Conservation (phyloP, 495 filamentous ascomycete genomes). For the Penicillium chermesinum region DNA sequence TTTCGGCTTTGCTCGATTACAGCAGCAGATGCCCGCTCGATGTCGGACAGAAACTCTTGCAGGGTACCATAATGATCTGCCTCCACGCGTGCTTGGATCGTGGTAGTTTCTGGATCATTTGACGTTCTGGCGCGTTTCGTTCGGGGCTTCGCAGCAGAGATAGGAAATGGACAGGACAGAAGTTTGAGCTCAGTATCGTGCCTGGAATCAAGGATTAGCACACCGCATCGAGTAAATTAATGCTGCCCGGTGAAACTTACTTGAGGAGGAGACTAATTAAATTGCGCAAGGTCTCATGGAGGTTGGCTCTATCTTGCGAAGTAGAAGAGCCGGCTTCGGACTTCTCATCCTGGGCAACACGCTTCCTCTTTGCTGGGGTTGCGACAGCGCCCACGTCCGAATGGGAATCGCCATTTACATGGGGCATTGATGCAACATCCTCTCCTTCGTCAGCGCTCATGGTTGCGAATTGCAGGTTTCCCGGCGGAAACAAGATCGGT, state of each 20-base stretch:
- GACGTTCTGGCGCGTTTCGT: slow-evolving; percentile 48
- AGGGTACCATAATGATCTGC: slow-evolving; percentile 40
- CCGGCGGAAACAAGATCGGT: slow-evolving; percentile 22
- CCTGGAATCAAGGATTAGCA: slow-evolving; percentile 26
- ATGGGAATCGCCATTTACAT: slow-evolving; percentile 37
- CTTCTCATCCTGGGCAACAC: slow-evolving; percentile 40
- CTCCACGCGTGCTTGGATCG: slow-evolving; percentile 37
- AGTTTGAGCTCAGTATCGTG: slow-evolving; percentile 41
- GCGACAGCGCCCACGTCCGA: slow-evolving; percentile 31
- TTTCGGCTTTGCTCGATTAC: slow-evolving; percentile 41
- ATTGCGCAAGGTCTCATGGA: slow-evolving; percentile 39
- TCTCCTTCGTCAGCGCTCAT: slow-evolving; percentile 45
- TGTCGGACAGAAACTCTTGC: slow-evolving; percentile 46
- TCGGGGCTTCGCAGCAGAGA: slow-evolving; percentile 39
- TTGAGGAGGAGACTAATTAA: slow-evolving; percentile 37
- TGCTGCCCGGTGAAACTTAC: slow-evolving; percentile 15
- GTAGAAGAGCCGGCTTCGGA: slow-evolving; percentile 22
- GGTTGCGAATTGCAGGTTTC: slow-evolving; percentile 21
- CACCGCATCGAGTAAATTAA: not conserved
- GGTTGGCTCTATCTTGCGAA: slow-evolving; percentile 31
- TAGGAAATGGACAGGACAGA: slow-evolving; percentile 38
- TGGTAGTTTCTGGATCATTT: slow-evolving; percentile 33
- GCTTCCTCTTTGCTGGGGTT: slow-evolving; percentile 45
- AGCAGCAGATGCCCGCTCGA: slow-evolving; percentile 43
- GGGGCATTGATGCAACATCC: slow-evolving; percentile 29